phyloP scores from a whole-genome alignment of 2,329 filamentous ascomycete species.

The Trichoderma atroviride region DNA sequence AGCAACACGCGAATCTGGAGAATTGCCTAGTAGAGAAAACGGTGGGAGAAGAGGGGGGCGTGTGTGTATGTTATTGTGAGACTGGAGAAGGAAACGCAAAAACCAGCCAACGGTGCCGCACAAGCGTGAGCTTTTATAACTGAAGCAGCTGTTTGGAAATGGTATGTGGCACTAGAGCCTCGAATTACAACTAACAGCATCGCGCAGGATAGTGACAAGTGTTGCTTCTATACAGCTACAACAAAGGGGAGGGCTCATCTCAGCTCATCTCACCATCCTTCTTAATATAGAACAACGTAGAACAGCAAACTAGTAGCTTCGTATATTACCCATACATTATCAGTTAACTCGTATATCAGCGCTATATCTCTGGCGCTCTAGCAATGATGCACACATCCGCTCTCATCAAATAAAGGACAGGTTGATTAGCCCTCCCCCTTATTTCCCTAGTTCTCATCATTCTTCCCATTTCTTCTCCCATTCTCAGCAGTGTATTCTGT shows the following conservation, averaged over 20 bases:
- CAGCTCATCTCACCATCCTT: not conserved
- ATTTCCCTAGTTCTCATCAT: not conserved
- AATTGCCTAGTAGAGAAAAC: not conserved
- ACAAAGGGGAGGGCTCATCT: not conserved
- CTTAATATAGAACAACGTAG: not conserved
- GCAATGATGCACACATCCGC: not conserved
- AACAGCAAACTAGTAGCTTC: not conserved
- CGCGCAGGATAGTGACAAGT: not conserved
- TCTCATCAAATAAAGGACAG: not conserved
- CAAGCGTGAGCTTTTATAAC: not conserved
- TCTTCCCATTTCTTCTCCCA: not conserved
- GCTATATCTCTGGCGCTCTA: not conserved
- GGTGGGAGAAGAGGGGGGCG: not conserved
- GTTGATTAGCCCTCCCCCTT: not conserved
- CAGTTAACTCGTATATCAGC: conserved; percentile 8
- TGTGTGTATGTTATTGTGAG: not conserved
- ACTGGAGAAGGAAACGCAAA: not conserved
- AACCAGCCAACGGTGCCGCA: not conserved
- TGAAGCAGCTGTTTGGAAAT: not conserved
- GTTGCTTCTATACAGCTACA: not conserved
- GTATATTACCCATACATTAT: not conserved
- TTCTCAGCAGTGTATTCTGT: not conserved
- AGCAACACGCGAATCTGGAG: not conserved
- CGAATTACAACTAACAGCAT: not conserved
- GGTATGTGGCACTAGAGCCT: not conserved